phyloP scores from a whole-genome alignment of 2,329 filamentous ascomycete genomes.

The Furcasterigmium sp. region DNA sequence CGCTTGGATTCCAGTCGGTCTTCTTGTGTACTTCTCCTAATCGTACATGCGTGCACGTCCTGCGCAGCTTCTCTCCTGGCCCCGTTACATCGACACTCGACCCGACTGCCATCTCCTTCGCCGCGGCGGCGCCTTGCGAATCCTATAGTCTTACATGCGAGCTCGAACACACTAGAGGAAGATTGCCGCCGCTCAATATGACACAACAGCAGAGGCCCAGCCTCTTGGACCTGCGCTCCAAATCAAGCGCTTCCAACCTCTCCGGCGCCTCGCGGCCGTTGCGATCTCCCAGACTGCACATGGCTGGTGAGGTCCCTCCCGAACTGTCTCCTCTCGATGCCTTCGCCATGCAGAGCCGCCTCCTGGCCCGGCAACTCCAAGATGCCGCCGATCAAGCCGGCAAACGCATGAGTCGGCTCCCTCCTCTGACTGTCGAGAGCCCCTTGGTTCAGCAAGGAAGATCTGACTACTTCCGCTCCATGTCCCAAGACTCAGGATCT shows the following conservation, averaged over 20 bases:
- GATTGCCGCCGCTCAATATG: conserved; percentile 32
- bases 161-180: background rate
- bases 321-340: conserved; percentile 92
- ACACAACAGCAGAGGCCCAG: conserved; percentile 43
- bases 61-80: too few relatives aligned
- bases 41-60: background rate
- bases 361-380: conserved; percentile 83
- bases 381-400: conserved; percentile 67
- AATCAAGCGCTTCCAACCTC: conserved; percentile 44
- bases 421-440: conserved; percentile 76
- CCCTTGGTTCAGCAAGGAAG: conserved; percentile 70
- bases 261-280: conserved; percentile 47
- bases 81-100: too few relatives aligned
- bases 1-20: background rate
- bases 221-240: conserved; percentile 54
- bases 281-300: conserved; percentile 68
- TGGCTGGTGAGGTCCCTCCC: conserved; percentile 78
- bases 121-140: too few relatives aligned
- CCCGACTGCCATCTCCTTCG: too few relatives aligned
- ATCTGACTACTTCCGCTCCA: conserved; percentile 75
- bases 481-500: conserved; percentile 57
- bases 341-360: conserved; percentile 84
- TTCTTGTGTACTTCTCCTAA: background rate
- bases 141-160: too few relatives aligned
- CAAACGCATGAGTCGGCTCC: conserved; percentile 77